A percentile compares a stretch with the other conserved stretches of the same genome.
Evolutionary conservation across 768 basidiomycete species (phyloP).

Genomic region (Boletus patriciae): DNA sequence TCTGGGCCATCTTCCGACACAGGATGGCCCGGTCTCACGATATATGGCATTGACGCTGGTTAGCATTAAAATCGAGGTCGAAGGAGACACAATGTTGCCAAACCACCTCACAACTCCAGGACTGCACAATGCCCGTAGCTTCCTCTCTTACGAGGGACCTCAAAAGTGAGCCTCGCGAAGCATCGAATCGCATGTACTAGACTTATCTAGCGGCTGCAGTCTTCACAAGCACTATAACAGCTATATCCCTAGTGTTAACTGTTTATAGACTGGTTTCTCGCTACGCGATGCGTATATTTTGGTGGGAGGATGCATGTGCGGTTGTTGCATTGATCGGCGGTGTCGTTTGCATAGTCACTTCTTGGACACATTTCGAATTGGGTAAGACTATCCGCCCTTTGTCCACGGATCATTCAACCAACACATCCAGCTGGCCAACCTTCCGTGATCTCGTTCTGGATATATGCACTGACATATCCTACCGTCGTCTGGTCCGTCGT

Average conservation of each 20-base stretch:
- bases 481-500: conserved; percentile 15
- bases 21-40: conserved; percentile 9
- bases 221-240: conserved; percentile 9
- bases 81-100: neutral
- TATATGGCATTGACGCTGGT: neutral
- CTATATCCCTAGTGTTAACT: conserved; percentile 1
- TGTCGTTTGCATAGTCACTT: conserved; percentile 2
- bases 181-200: neutral
- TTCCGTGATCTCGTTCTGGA: conserved; percentile 7
- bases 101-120: neutral
- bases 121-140: neutral
- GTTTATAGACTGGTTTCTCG: conserved; percentile 1
- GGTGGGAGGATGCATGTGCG: conserved; percentile 24
- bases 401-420: neutral
- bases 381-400: neutral
- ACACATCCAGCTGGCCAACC: conserved; percentile 6
- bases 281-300: conserved; percentile 1
- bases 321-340: conserved; percentile 1
- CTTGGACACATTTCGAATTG: conserved; percentile 10
- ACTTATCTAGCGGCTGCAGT: conserved; percentile 2
- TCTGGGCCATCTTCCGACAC: conserved; percentile 3
- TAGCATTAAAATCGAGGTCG: neutral
- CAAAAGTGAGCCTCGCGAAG: conserved; percentile 10
- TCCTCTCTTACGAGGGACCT: conserved; percentile 5
- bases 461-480: conserved; percentile 11